Percentiles rank a stretch among this genome's conserved stretches.
Conservation (phyloP, 2,329 filamentous ascomycete species). For the Blumeriella jaapii region DNA sequence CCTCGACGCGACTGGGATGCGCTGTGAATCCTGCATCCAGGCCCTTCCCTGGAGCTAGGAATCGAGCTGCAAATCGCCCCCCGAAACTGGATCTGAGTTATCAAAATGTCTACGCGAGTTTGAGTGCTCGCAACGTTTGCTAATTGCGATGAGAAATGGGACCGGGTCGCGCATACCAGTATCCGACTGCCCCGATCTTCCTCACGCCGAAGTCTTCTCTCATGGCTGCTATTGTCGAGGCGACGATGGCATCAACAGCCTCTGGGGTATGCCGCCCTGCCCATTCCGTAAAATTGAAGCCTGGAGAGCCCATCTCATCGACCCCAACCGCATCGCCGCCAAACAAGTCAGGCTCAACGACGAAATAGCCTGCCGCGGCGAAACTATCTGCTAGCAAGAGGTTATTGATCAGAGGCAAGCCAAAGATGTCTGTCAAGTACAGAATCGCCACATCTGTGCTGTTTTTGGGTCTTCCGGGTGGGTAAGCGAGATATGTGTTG, state of each 20-base stretch:
- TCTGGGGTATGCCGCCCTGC: constrained; percentile 30
- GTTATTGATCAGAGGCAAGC: constrained; percentile 29
- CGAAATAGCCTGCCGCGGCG: constrained; percentile 54
- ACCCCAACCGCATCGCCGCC: constrained; percentile 32
- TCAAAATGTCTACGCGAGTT: background rate
- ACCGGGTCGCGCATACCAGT: no score
- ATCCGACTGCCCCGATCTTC: constrained; percentile 46
- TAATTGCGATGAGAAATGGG: background rate
- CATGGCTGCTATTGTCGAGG: constrained; percentile 35
- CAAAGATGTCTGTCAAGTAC: constrained; percentile 46
- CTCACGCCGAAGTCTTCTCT: constrained; percentile 36
- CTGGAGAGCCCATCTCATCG: constrained; percentile 14
- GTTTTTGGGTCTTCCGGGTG: constrained; percentile 31
- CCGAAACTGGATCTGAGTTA: constrained; percentile 34
- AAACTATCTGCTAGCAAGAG: constrained; percentile 47
- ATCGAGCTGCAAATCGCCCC: constrained; percentile 44
- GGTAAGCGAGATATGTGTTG: constrained; percentile 41
- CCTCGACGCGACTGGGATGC: constrained; percentile 50
- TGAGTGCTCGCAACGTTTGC: background rate
- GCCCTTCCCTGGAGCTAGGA: constrained; percentile 35
- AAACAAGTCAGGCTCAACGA: constrained; percentile 56
- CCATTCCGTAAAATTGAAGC: constrained; percentile 34
- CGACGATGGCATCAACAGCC: constrained; percentile 36
- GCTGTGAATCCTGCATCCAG: constrained; percentile 50
- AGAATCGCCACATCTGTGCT: constrained; percentile 44